These are phyloP conservation scores for Talaromyces sp. DNA, from an alignment of 2,329 filamentous ascomycete species.

Conservation along the genomic window DNA sequence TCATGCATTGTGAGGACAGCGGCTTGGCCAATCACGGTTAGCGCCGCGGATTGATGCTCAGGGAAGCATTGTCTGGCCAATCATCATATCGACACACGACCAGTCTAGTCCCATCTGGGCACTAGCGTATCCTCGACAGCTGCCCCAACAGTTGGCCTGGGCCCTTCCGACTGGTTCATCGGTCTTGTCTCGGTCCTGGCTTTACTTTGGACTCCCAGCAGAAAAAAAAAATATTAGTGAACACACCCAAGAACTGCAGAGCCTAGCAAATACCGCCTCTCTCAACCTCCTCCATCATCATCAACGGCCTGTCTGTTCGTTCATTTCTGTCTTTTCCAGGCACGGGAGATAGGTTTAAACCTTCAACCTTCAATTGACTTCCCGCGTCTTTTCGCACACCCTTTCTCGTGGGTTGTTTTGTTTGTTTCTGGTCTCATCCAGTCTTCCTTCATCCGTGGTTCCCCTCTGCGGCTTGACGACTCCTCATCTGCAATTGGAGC, in stretches of 20 bases:
- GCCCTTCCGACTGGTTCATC: conserved; percentile 7
- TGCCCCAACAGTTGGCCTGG: conserved; percentile 16
- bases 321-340: background rate
- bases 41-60: background rate
- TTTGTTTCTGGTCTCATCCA: background rate
- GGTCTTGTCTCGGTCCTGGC: conserved; percentile 1
- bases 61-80: background rate
- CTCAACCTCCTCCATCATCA: background rate
- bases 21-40: background rate
- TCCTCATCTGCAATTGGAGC: conserved; percentile 3
- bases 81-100: background rate
- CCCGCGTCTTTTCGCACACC: conserved; percentile 3
- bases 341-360: background rate
- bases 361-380: background rate
- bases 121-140: background rate
- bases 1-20: background rate
- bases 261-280: background rate
- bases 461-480: background rate
- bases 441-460: conserved; percentile 7
- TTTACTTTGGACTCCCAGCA: conserved; percentile 8
- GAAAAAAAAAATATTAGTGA: conserved; percentile 1
- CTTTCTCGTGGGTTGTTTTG: background rate
- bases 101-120: background rate
- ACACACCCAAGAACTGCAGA: background rate
- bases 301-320: background rate